A percentile compares a stretch with the other conserved stretches of the same genome.
phyloP scores from a whole-genome alignment of 164 flowering plant species.

The Chimonanthus praecox region DNA sequence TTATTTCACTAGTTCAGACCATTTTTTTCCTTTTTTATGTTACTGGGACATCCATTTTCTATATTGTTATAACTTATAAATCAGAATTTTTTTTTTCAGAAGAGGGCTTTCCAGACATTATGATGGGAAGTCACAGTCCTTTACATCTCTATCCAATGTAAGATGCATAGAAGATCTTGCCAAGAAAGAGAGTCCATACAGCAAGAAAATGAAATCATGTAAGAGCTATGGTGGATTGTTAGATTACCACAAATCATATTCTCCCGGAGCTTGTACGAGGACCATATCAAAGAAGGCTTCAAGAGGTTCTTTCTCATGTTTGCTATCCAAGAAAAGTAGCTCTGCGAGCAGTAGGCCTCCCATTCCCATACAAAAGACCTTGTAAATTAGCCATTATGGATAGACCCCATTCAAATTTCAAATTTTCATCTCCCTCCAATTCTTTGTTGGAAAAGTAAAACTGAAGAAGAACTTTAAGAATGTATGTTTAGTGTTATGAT shows the following conservation, averaged over 20 bases:
- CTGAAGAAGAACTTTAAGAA: no score
- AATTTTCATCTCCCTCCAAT: no score
- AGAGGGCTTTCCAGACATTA: conserved; percentile 70
- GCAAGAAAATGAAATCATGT: conserved; percentile 48
- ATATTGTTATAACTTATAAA: background rate
- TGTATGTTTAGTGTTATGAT: no score
- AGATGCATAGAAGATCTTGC: conserved; percentile 53
- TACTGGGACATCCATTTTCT: background rate
- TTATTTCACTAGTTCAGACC: background rate
- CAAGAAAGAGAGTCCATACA: conserved; percentile 42
- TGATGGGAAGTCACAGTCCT: conserved; percentile 70
- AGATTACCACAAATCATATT: conserved; percentile 28
- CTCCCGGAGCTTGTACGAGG: conserved; percentile 35
- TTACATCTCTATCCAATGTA: conserved; percentile 55
- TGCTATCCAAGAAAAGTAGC: conserved; percentile 4
- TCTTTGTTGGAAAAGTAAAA: no score
- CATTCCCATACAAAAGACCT: conserved; percentile 19
- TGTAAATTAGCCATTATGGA: no score
- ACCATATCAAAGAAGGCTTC: conserved; percentile 50
- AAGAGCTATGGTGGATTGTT: conserved; percentile 51
- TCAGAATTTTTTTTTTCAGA: conserved; percentile 26
- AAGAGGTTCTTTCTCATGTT: conserved; percentile 13
- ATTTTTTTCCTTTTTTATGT: background rate
- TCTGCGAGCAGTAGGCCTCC: conserved; percentile 30
- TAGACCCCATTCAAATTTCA: no score